Percentiles rank a stretch among this genome's conserved stretches.
These are phyloP conservation scores for Immersiella caudata DNA, from an alignment of 495 filamentous ascomycete genomes.

Conservation along the genomic window DNA sequence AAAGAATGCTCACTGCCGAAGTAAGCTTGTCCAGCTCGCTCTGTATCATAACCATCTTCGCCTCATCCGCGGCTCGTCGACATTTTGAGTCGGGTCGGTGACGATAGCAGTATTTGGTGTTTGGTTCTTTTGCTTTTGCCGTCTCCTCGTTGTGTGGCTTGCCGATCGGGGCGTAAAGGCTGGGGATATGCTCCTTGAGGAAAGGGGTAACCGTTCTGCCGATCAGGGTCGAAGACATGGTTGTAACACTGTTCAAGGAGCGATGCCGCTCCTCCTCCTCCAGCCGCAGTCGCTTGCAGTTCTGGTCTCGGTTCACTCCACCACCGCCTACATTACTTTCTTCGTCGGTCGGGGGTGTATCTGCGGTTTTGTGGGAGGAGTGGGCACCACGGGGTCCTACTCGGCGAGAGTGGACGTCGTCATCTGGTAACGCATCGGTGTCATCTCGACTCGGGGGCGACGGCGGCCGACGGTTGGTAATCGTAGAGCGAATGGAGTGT, in stretches of 20 bases:
- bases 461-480: conserved; percentile 27
- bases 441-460: conserved; percentile 30
- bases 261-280: conserved; percentile 43
- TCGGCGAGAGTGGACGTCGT: conserved; percentile 28
- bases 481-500: conserved; percentile 20
- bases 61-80: conserved; percentile 85
- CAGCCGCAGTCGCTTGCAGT: conserved; percentile 44
- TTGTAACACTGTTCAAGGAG: conserved; percentile 39
- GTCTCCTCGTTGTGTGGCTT: conserved; percentile 45
- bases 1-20: conserved; percentile 51
- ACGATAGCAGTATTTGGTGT: conserved; percentile 94
- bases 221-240: conserved; percentile 53
- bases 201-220: conserved; percentile 73
- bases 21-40: conserved; percentile 81
- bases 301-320: conserved; percentile 32
- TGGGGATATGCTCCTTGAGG: conserved; percentile 81
- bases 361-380: conserved; percentile 22
- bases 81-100: conserved; percentile 95
- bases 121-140: conserved; percentile 56
- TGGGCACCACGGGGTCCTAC: conserved; percentile 21
- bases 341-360: conserved; percentile 7
- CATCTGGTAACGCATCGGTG: conserved; percentile 32
- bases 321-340: conserved; percentile 4
- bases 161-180: conserved; percentile 74
- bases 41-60: conserved; percentile 93